These are phyloP conservation scores for Laguncularia racemosa DNA, from an alignment of 345 rosid species.

Conservation along the genomic window DNA sequence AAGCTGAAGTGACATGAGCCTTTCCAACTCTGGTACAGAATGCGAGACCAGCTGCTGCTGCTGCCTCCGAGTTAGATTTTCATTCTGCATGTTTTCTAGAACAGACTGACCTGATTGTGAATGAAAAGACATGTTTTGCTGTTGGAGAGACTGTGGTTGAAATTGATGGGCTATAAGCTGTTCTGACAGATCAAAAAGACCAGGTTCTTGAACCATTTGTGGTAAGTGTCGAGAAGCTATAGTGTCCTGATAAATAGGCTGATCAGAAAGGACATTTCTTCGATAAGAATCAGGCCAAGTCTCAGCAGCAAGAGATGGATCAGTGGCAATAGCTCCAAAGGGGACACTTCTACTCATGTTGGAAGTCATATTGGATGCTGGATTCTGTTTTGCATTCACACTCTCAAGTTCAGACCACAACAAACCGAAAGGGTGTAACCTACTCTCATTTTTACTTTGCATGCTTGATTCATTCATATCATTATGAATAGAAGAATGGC, in stretches of 20 bases:
- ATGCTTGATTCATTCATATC: constrained; percentile 20
- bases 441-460: constrained; percentile 31
- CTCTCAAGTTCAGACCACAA: constrained; percentile 62
- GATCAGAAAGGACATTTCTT: constrained; percentile 26
- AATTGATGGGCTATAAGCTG: constrained; percentile 39
- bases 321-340: constrained; percentile 21
- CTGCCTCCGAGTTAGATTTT: constrained; percentile 24
- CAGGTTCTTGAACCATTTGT: constrained; percentile 33
- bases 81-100: constrained; percentile 35
- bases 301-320: constrained; percentile 27
- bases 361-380: constrained; percentile 26
- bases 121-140: constrained; percentile 33
- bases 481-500: constrained; percentile 22
- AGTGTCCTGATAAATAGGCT: constrained; percentile 28
- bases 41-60: constrained; percentile 37
- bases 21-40: constrained; percentile 36
- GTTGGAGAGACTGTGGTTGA: constrained; percentile 45
- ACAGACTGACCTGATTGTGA: constrained; percentile 24
- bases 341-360: constrained; percentile 20
- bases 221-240: constrained; percentile 29
- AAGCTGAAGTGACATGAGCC: constrained; percentile 34
- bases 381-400: constrained; percentile 26
- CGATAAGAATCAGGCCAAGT: constrained; percentile 37
- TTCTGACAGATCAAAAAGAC: constrained; percentile 37
- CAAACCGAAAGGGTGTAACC: constrained; percentile 53